Evolutionary conservation across 805 yeast genomes (phyloP), one percentile per base, ranked within the genome.

Genomic region (Sugiyamaella mastotermitis): DNA sequence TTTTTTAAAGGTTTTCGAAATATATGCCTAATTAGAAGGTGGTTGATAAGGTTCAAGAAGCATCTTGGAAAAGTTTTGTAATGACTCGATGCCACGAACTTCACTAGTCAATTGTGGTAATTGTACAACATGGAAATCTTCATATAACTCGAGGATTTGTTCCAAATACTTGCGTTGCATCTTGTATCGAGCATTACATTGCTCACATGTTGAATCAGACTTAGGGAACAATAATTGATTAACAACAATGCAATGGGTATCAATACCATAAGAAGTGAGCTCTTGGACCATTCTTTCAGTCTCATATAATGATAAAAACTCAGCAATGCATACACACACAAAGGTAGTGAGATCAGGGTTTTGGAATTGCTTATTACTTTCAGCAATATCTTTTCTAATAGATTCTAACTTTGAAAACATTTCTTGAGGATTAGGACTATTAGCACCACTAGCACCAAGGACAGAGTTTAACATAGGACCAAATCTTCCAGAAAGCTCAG

Each of bases 221-320:
- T 76, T 80, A n/a, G 96, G 92, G 64, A 82, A 84, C 44, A 92
- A 68, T 48, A 92, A 72, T 65, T 92, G 98, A 66, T 92, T 92
- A 38, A 94, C 95, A 46, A 92, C 88, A 55, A 92, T 92, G 26
- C 96, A 83, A 62, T 87, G 90, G 46, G 94, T 95, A 62, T 92
- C 99, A 81, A 92, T 92, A 49, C 87, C 83, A 64, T 85, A 92
- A 38, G 90, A 78, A 64, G 87, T 82, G 60, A 92, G 75, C 61
- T 92, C 99, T 67, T 92, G 99, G 50, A 92, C 84, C 79, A 92
- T 76, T 66, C 99, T 80, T 66, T 92, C 99, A 14, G 97, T 90
- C 64, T 92, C 99, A 62, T 92, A 92, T 33, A 92, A 69, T 1
- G 97, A 88, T 57, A 92, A 71, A 64, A 92, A 92, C 66, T 92